A percentile compares a stretch with the other conserved stretches of the same genome.
Conservation (phyloP, 2,329 filamentous ascomycete species). For the Fragosphaeria purpurea region DNA sequence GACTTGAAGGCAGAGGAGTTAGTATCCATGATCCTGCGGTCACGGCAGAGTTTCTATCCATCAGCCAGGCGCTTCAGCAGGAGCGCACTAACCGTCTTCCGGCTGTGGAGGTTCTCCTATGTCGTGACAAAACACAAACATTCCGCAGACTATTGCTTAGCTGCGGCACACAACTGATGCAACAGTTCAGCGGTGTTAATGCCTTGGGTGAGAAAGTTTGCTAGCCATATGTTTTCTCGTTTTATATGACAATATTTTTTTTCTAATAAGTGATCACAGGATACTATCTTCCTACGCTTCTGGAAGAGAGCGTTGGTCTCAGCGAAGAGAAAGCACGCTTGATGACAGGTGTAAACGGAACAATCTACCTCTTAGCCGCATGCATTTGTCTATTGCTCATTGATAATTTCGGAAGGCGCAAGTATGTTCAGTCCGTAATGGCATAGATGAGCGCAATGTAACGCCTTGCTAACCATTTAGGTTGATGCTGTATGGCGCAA, state of each 20-base stretch:
- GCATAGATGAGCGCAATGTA: neutral
- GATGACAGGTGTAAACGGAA: conserved; percentile 41
- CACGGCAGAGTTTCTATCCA: conserved; percentile 25
- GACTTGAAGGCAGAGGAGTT: conserved; percentile 40
- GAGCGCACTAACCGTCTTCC: conserved; percentile 25
- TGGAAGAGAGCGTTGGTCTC: conserved; percentile 46
- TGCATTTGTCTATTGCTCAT: conserved; percentile 29
- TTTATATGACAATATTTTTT: neutral
- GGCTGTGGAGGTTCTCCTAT: conserved; percentile 23
- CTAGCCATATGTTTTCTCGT: too few relatives aligned
- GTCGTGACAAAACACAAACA: conserved; percentile 27
- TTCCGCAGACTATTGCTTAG: conserved; percentile 25
- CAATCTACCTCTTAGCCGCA: conserved; percentile 26
- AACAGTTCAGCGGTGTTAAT: conserved; percentile 34
- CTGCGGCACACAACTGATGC: conserved; percentile 38
- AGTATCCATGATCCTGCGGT: conserved; percentile 18
- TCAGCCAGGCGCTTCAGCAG: conserved; percentile 24
- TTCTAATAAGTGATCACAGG: conserved; percentile 6
- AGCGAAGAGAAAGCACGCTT: conserved; percentile 40
- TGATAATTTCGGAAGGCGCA: conserved; percentile 29
- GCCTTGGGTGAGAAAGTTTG: conserved; percentile 17
- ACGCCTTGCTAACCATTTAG: conserved; percentile 10
- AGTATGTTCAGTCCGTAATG: conserved; percentile 12
- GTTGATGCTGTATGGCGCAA: conserved; percentile 29
- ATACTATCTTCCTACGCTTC: conserved; percentile 42